Evolutionary conservation across 2,329 filamentous ascomycete genomes (phyloP).

Genomic region (Phialophora verrucosa): DNA sequence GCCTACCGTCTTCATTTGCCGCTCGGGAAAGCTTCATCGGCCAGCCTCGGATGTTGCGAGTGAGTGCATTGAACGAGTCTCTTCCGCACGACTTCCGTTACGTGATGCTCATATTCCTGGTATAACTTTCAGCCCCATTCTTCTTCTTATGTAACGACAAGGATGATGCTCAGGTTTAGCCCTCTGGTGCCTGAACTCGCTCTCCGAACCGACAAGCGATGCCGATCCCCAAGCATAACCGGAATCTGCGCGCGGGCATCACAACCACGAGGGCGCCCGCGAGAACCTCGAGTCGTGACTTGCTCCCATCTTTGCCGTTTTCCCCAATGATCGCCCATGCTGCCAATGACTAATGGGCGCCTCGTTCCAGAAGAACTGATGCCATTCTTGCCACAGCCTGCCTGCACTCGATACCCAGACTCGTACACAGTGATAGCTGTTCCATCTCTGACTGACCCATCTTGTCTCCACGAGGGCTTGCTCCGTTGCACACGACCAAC

Average conservation of each 20-base stretch:
- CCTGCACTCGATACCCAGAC: neutral
- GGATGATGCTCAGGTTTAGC: neutral
- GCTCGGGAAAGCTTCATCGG: neutral
- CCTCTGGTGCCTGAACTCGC: constrained; percentile 14
- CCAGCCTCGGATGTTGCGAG: neutral
- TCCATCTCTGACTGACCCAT: neutral
- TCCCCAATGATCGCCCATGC: neutral
- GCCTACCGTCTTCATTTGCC: neutral
- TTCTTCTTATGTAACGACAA: neutral
- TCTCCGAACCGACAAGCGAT: constrained; percentile 5
- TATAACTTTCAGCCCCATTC: neutral
- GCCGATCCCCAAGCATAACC: constrained; percentile 1
- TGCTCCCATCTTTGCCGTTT: neutral
- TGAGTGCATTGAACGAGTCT: neutral
- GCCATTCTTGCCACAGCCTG: neutral
- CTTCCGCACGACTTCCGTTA: neutral
- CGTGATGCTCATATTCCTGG: no score
- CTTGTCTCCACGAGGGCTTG: neutral
- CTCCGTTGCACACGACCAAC: neutral
- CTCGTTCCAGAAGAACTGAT: neutral
- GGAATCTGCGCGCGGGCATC: constrained; percentile 4
- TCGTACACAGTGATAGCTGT: neutral
- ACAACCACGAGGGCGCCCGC: neutral
- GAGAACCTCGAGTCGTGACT: neutral
- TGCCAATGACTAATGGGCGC: neutral